Evolutionary conservation across 2,329 filamentous ascomycete species (phyloP), one percentile per base, ranked within the genome.

Genomic region (Calonectria naviculata): DNA sequence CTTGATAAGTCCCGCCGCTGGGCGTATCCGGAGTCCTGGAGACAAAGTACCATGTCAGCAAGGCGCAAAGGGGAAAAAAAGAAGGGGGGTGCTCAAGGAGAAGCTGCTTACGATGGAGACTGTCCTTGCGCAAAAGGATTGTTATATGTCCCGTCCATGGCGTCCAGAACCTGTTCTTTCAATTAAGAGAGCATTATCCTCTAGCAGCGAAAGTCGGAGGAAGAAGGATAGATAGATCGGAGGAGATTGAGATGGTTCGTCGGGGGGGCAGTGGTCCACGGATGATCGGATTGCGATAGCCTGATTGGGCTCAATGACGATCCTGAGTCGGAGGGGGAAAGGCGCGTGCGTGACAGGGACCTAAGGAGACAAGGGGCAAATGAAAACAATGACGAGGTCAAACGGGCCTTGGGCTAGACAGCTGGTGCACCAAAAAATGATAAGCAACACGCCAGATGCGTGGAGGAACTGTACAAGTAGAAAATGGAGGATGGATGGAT

Each of bases 1-100:
- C 91, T 81, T 94, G 93, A 84, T 95, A 98, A 29, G 83, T 78
- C 69, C 77, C 81, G 65, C 76, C 79, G 24, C 80, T 75, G 19
- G 81, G 78, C n/a, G 81, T 78, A 46, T 79, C 75, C 10, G 81
- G 78, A 44, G 80, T 78, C 73, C 81, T 83, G 54, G 26, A 65
- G 42, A 44, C 42, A 12, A 31, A 54, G 21, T 6, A 41, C 19
- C 31, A 38, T 44, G 67, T 79, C 68, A 78, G 71, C 38, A 70
- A 41, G 42, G 29, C 42, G 42, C n/a, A 31, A 47, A 34, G 10
- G n/a, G n/a, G 41, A 24, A 44, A 6, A 15, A 46, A 26, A 41
- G 28, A 10, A 38, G 26, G 52, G 7, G 17, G 42, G 26, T 21
- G 15, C 64, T 29, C 24, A 26, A 67, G 42, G 46, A 56, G 38